Base-by-base conservation (phyloP, 345 rosid species). In the Eucalyptus globulus region DNA sequence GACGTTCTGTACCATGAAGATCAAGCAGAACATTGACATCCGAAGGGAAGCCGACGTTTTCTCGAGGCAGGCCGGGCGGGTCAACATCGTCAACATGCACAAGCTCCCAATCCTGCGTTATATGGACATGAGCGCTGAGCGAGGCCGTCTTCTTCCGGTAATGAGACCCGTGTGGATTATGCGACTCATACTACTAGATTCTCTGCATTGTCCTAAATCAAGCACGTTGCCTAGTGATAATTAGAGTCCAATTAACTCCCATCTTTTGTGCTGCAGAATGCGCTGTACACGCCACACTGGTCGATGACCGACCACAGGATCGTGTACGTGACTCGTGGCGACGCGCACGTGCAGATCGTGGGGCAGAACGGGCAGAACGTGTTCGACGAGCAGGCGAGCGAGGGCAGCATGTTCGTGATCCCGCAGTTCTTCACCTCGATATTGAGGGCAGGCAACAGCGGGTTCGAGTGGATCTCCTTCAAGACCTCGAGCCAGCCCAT, bases 271-370 rank as follows among this genome's bases (percentile, higher is more conserved):
- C 88, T 90, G 90, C 93, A 96, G 99, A 93, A 93, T 85, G 96
- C 95, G 22, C 83, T 95, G 34, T 88, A 92, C 93, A 45, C 94
- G 51, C 99, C 98, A 6, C 97, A 97, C 88, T 97, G 96, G 96
- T 91, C 93, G 80, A 47, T 89, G 87, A 95, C 96, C 83, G 97
- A 98, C 27, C 93, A 97, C 92, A 91, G 92, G 87, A 56, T 97
- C 29, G 65, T 95, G 22, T 97, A 96, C 90, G 95, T 60, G 31
- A 91, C 95, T 29, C 92, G 92, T 2, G 99, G 99, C 1, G 88
- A 90, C 17, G 95, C 95, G 6, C 87, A 86, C 3, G 87, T 89
- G 8, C 94, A 92, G 90, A 86, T 93, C 60, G 89, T 88, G 7
- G 89, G 89, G 17, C 90, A 91, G 37, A 89, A 90, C 29, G 93